Base-by-base conservation (phyloP, 169 alveolate species). In the Amoebophrya sp. region DNA sequence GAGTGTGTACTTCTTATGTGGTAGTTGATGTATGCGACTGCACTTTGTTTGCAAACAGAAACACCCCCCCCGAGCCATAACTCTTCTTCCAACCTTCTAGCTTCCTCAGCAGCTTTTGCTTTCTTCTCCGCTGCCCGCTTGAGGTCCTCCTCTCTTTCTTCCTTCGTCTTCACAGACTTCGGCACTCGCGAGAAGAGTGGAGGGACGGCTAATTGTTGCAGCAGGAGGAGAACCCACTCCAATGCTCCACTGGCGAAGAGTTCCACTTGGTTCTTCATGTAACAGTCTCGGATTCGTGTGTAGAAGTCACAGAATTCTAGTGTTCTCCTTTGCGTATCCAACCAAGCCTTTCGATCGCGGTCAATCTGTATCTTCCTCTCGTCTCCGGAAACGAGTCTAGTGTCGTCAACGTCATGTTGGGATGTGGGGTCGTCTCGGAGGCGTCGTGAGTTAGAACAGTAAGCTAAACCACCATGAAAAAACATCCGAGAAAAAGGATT, bases 201-300 rank as follows among this genome's bases (percentile, higher is more conserved):
- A 29, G 83, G 83, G 39, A 65, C 83, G 83, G 83, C 83, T 29
- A 65, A 36, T 36, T 65, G 83, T 36, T 65, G 83, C 83, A 65
- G 83, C 2, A 65, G 33, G 12, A 0, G 2, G 39, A 65, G 83
- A 29, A 65, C 3, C 83, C 83, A 65, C 83, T 65, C 83, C 33
- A 65, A 18, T 1, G 83, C 83, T 6, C 83, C 83, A 36, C 33
- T 6, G 36, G 83, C 18, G n/a, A 65, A 65, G 36, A 65, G 83
- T 18, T 65, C 33, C 2, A 65, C 83, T 36, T 65, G 83, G 83
- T 65, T 65, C 83, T 65, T 65, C 83, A 65, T 29, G 83, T 65
- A 36, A 36, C 83, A 65, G 26, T 65, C 83, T 18, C 83, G 83
- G 26, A 65, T 65, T 29, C 83, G 83, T 36, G 83, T 65, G 83